Evolutionary conservation across 2,329 filamentous ascomycete genomes (phyloP).

Genomic region (Fusarium nodosum): DNA sequence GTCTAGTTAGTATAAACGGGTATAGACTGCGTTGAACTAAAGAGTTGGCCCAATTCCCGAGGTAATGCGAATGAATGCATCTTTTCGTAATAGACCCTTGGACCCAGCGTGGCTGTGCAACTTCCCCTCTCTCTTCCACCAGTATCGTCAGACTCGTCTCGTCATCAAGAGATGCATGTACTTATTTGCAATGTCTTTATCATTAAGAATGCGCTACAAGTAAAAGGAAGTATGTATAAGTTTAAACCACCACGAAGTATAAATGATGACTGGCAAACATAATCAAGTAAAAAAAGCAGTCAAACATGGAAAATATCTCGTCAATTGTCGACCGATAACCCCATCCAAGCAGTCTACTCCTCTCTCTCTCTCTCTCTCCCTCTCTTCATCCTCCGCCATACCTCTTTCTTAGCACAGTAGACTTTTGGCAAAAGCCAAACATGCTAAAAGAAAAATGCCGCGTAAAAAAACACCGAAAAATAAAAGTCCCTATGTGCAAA

Average conservation of each 20-base stretch:
- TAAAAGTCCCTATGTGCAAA: slow-evolving; percentile 48
- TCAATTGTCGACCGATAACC: slow-evolving; percentile 3
- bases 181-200: slow-evolving; percentile 2
- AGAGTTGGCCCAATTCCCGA: no score
- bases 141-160: background rate
- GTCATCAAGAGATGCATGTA: background rate
- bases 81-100: slow-evolving; percentile 4
- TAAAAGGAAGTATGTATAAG: background rate
- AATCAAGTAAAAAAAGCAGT: background rate
- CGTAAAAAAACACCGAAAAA: slow-evolving; percentile 41
- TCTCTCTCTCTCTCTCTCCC: background rate
- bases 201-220: slow-evolving; percentile 34
- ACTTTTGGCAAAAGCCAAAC: slow-evolving; percentile 13
- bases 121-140: slow-evolving; percentile 22
- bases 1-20: background rate
- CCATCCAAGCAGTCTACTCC: slow-evolving; percentile 33
- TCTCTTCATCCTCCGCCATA: background rate
- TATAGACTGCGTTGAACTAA: background rate
- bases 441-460: slow-evolving; percentile 25
- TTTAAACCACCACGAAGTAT: no score
- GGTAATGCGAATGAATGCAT: background rate
- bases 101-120: slow-evolving; percentile 35
- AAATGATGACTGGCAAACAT: background rate
- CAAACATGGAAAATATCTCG: slow-evolving; percentile 23
- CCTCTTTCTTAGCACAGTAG: background rate